Evolutionary conservation across 1,139 yeast genomes (phyloP).

Genomic region (Blastobotrys proliferans): DNA sequence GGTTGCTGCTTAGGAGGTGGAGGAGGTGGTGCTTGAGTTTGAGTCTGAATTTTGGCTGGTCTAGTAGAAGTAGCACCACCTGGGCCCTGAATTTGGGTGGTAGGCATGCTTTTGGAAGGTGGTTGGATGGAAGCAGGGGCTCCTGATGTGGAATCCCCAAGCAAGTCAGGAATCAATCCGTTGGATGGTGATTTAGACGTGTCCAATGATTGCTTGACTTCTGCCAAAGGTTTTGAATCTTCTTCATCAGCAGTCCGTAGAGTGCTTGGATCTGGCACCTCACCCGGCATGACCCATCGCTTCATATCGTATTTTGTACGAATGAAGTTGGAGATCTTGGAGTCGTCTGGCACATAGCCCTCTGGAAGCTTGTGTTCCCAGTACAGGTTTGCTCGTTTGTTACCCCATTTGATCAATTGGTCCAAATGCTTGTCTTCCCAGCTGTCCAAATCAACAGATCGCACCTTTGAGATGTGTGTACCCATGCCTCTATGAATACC

Average conservation of each 20-base stretch:
- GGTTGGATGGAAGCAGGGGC: too few relatives aligned
- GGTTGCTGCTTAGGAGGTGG: conserved; percentile 18
- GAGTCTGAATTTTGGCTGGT: neutral
- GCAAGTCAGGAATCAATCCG: conserved; percentile 19
- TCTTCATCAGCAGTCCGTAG: conserved; percentile 23
- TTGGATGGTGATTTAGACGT: conserved; percentile 11
- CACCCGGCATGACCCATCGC: conserved; percentile 64
- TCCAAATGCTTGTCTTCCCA: conserved; percentile 94
- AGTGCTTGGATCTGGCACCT: conserved; percentile 57
- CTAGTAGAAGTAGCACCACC: neutral
- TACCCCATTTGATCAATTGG: conserved; percentile 84
- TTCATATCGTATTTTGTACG: conserved; percentile 86
- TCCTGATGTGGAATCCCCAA: conserved; percentile 13
- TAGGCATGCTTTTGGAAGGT: conserved; percentile 15
- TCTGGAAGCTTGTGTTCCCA: conserved; percentile 83
- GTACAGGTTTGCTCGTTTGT: conserved; percentile 61
- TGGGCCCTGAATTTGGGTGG: conserved; percentile 18
- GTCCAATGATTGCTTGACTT: conserved; percentile 24
- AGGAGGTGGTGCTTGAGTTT: conserved; percentile 9
- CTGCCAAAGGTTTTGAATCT: conserved; percentile 26
- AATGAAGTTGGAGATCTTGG: conserved; percentile 83
- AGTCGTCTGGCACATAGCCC: conserved; percentile 72
- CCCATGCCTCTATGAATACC: conserved; percentile 96
- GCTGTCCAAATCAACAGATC: conserved; percentile 85
- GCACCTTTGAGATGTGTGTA: conserved; percentile 54